phyloP scores from a whole-genome alignment of 2,329 filamentous ascomycete species.

The Beauveria australis region DNA sequence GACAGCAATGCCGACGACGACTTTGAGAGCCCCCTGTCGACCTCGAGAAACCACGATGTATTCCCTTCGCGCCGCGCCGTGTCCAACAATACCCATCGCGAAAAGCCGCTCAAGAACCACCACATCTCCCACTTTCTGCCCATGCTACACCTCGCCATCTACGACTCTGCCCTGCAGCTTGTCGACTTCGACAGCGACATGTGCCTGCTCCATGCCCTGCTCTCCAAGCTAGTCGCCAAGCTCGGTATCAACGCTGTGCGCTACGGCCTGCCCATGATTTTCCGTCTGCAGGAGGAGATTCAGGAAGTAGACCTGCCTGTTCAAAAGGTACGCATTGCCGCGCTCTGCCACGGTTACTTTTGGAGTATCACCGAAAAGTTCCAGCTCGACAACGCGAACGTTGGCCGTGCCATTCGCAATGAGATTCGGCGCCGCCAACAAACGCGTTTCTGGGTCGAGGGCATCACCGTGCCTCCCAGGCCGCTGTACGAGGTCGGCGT shows the following conservation, averaged over 20 bases:
- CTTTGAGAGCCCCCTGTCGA: conserved; percentile 35
- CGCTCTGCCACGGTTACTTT: conserved; percentile 82
- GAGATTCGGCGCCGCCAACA: conserved; percentile 69
- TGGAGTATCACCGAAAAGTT: conserved; percentile 73
- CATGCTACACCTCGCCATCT: conserved; percentile 77
- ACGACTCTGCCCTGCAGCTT: conserved; percentile 73
- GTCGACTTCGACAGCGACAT: conserved; percentile 67
- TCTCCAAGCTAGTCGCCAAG: conserved; percentile 64
- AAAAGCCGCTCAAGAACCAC: conserved; percentile 42
- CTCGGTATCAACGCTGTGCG: conserved; percentile 76
- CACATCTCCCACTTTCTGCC: conserved; percentile 67
- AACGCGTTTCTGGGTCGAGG: conserved; percentile 71
- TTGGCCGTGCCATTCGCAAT: conserved; percentile 63
- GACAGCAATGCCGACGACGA: conserved; percentile 56
- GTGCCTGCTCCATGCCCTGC: conserved; percentile 66
- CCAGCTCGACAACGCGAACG: conserved; percentile 60
- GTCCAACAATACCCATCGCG: conserved; percentile 57
- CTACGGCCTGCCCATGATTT: conserved; percentile 79
- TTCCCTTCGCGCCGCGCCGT: conserved; percentile 52
- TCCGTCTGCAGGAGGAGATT: conserved; percentile 80
- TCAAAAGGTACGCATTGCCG: conserved; percentile 71
- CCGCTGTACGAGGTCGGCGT: conserved; percentile 52
- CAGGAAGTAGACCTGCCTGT: conserved; percentile 54
- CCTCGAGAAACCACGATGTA: conserved; percentile 32
- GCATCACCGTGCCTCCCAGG: conserved; percentile 62